Base-by-base conservation (phyloP, 805 yeast species). In the Novakomyces olei region DNA sequence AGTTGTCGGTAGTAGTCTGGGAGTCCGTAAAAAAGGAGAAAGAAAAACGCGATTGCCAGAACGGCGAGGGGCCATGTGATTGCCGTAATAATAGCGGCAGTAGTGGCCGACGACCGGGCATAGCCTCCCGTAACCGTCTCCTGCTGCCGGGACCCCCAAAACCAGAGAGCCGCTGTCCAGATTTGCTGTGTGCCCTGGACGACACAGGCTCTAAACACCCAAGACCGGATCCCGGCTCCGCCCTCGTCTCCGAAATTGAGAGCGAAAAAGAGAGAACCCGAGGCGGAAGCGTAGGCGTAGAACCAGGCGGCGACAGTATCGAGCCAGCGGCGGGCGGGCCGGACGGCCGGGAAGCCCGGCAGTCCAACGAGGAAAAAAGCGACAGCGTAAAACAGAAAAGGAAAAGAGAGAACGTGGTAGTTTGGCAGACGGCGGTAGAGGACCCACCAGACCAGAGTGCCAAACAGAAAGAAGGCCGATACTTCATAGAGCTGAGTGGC, bases 151-250 rank as follows among this genome's bases (percentile, higher is more conserved):
- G 33, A 22, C 20, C 33, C 33, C 33, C 33, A 30, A 23, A 19
- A 30, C 33, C 33, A 30, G 15, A 30, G 15, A 30, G 33, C 33
- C 7, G 33, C 33, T 2, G 27, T 19, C 27, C 27, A 30, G 5
- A 30, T 19, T 23, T 30, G 33, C 27, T 30, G 33, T 15, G 25
- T 12, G 20, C 33, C 33, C 25, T 30, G 33, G 6, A 30, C 33
- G 12, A 20, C n/a, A 15, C 27, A 19, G 10, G 33, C 33, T 15
- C 33, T 26, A 27, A 30, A 30, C 4, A 30, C 27, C 33, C 33
- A 30, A n/a, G 23, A 7, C 4, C 33, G 33, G 5, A 25, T 22
- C 15, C 16, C 15, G 4, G 22, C 33, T 22, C 16, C 14, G 3
- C 33, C 33, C 16, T 30, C 33, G 14, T 30, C 33, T 16, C 33